These are phyloP conservation scores for Ceratocystis cacaofunesta DNA, from an alignment of 2,329 filamentous ascomycete genomes.

Conservation along the genomic window DNA sequence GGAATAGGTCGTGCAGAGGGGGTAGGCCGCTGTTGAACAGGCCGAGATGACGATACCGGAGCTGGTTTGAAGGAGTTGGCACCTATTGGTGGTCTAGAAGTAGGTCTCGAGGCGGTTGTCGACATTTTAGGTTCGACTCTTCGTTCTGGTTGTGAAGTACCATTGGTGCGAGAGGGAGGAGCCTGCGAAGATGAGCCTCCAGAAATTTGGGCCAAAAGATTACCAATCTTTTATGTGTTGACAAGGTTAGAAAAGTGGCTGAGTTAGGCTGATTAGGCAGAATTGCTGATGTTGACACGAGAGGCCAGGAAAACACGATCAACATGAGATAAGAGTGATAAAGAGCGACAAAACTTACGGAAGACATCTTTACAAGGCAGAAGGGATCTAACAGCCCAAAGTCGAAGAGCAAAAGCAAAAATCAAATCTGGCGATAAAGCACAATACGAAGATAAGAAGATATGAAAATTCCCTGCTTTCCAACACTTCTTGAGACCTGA, in stretches of 20 bases:
- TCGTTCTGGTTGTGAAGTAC: neutral
- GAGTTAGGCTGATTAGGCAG: neutral
- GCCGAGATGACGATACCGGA: conserved; percentile 13
- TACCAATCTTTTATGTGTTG: conserved; percentile 10
- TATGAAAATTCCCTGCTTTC: neutral
- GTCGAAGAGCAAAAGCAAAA: neutral
- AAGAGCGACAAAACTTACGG: neutral
- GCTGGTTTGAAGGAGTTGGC: neutral
- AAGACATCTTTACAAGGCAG: conserved; percentile 4
- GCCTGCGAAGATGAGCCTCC: conserved; percentile 6
- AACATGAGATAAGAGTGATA: no score
- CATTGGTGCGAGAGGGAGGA: neutral
- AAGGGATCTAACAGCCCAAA: neutral
- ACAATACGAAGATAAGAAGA: neutral
- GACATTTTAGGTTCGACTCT: neutral
- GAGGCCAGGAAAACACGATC: neutral
- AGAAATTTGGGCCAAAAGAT: conserved; percentile 14
- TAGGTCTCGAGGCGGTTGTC: neutral
- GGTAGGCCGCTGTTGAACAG: conserved; percentile 21
- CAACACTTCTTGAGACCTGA: neutral
- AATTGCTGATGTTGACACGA: neutral
- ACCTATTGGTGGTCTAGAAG: neutral
- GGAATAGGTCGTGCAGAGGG: conserved; percentile 23
- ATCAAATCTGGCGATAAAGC: neutral
- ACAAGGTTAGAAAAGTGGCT: conserved; percentile 7